phyloP scores from a whole-genome alignment of 305 asterid genomes.

The Petunia hybrid region DNA sequence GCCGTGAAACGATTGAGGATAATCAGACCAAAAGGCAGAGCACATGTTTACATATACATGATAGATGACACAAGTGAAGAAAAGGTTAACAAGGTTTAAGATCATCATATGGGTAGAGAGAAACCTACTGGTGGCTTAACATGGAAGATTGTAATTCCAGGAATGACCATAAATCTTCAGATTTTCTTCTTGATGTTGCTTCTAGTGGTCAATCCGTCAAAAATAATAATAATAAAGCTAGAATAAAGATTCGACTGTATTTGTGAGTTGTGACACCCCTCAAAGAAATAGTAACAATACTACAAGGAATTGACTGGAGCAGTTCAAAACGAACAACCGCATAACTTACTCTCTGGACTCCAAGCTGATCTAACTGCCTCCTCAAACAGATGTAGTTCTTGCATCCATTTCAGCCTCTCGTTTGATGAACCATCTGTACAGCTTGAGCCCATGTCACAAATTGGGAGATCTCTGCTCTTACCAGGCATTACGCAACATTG shows the following conservation, averaged over 20 bases:
- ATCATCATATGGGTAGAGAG: too few relatives aligned
- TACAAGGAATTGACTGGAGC: too few relatives aligned
- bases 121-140: slow-evolving; percentile 78
- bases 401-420: slow-evolving; percentile 83
- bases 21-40: too few relatives aligned
- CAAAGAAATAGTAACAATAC: too few relatives aligned
- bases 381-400: slow-evolving; percentile 69
- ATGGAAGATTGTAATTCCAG: slow-evolving; percentile 80
- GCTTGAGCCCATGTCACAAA: slow-evolving; percentile 56
- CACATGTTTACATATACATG: too few relatives aligned
- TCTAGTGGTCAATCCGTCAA: slow-evolving; percentile 40
- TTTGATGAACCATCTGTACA: slow-evolving; percentile 56
- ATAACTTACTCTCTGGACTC: slow-evolving; percentile 80
- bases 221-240: too few relatives aligned
- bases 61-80: background rate
- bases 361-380: slow-evolving; percentile 77
- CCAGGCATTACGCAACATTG: slow-evolving; percentile 45
- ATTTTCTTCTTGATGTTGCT: slow-evolving; percentile 80
- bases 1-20: too few relatives aligned
- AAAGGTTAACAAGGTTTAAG: background rate
- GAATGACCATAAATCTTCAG: slow-evolving; percentile 69
- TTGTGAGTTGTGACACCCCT: background rate
- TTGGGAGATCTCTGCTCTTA: slow-evolving; percentile 41
- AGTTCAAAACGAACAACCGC: background rate
- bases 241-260: slow-evolving; percentile 18